Evolutionary conservation across 139 green algal genomes (phyloP).

Genomic region (Dunaliella primolecta): DNA sequence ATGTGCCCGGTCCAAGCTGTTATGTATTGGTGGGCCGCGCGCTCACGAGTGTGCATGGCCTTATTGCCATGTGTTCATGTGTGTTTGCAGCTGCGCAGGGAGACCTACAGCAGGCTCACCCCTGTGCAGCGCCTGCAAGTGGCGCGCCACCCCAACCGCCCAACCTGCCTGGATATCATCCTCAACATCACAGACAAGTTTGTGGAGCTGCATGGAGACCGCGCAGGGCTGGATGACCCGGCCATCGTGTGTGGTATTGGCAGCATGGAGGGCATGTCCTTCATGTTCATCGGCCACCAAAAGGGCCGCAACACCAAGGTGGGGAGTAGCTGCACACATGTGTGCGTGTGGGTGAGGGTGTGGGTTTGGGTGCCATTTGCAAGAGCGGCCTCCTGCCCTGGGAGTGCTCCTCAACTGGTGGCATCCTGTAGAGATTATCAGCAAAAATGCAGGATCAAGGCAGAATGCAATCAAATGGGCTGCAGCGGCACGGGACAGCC

Average conservation of each 20-base stretch:
- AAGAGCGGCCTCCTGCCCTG: no score
- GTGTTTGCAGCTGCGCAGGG: conserved; percentile 84
- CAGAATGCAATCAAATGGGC: not conserved
- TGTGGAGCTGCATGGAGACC: conserved; percentile 96
- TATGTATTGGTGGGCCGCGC: no score
- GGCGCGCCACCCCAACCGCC: conserved; percentile 90
- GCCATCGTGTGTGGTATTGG: conserved; percentile 93
- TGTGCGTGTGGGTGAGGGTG: not conserved
- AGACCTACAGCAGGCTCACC: conserved; percentile 92
- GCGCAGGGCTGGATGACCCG: conserved; percentile 87
- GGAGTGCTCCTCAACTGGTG: no score
- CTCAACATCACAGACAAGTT: conserved; percentile 96
- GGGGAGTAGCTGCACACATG: not conserved
- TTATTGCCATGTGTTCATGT: no score
- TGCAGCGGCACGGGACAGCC: not conserved
- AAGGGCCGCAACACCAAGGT: conserved; percentile 98
- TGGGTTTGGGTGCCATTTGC: no score
- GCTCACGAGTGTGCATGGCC: no score
- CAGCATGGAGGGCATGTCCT: conserved; percentile 84
- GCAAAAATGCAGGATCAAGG: no score
- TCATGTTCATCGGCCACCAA: conserved; percentile 98
- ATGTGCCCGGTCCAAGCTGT: no score
- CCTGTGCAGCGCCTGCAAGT: conserved; percentile 91
- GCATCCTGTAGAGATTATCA: no score
- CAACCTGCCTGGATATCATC: conserved; percentile 95